A percentile compares a stretch with the other conserved stretches of the same genome.
Evolutionary conservation across 75 land plant genomes (phyloP).

Genomic region (Gnetum montanum): DNA sequence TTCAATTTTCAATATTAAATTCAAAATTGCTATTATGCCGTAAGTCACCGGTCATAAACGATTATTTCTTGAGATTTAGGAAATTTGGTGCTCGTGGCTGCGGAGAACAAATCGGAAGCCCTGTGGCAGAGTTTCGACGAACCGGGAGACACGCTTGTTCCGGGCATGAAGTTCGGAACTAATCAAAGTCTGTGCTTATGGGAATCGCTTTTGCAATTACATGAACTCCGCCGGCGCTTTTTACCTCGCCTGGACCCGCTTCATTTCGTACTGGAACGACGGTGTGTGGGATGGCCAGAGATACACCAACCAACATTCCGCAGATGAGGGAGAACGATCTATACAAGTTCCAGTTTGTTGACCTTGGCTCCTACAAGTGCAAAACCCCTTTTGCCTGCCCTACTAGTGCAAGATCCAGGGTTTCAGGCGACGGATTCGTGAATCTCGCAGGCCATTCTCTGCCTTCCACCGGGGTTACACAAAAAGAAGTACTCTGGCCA

Average conservation of each 20-base stretch:
- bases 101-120: background rate
- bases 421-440: slow-evolving; percentile 5
- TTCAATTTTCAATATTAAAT: no score
- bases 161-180: slow-evolving; percentile 11
- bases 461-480: background rate
- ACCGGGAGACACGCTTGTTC: slow-evolving; percentile 12
- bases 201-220: slow-evolving; percentile 23
- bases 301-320: slow-evolving; percentile 30
- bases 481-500: no score
- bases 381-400: slow-evolving; percentile 7
- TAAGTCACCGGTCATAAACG: no score
- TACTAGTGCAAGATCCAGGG: slow-evolving; percentile 15
- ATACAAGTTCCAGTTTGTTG: slow-evolving; percentile 28
- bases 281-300: slow-evolving; percentile 51
- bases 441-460: background rate
- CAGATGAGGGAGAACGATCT: slow-evolving; percentile 52
- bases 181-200: slow-evolving; percentile 13
- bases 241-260: slow-evolving; percentile 7
- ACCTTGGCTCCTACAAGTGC: slow-evolving; percentile 19
- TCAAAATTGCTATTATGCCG: no score
- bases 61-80: background rate
- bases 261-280: slow-evolving; percentile 32
- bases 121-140: slow-evolving; percentile 20
- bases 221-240: slow-evolving; percentile 5
- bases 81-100: no score